These are phyloP conservation scores for Xylaria intraflava DNA, from an alignment of 495 filamentous ascomycete species.

Conservation along the genomic window DNA sequence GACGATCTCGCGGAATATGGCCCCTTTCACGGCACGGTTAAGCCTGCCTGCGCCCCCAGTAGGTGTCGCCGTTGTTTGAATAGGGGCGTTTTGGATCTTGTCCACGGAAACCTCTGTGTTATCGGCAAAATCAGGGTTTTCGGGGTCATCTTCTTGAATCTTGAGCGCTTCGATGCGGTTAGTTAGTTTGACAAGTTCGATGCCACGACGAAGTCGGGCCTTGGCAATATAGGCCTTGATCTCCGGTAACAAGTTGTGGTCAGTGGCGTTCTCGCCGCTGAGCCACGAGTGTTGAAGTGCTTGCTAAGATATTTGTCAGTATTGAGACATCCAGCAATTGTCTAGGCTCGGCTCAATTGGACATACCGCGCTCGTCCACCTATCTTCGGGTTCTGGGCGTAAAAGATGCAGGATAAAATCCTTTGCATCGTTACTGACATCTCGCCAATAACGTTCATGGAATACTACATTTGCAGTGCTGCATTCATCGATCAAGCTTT, in stretches of 20 bases:
- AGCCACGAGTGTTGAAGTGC: conserved; percentile 86
- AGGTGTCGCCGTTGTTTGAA: conserved; percentile 14
- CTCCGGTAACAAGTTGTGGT: conserved; percentile 95
- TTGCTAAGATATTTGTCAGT: conserved; percentile 40
- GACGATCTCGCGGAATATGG: conserved; percentile 96
- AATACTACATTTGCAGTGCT: conserved; percentile 83
- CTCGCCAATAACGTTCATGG: conserved; percentile 98
- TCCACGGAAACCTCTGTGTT: conserved; percentile 54
- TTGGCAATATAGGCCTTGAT: conserved; percentile 92
- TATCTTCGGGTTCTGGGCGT: conserved; percentile 68
- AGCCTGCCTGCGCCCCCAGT: conserved; percentile 58
- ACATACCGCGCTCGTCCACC: conserved; percentile 69
- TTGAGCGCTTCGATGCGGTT: conserved; percentile 97
- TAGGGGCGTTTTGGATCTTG: conserved; percentile 20
- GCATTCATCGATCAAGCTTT: conserved; percentile 94
- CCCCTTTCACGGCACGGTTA: conserved; percentile 71
- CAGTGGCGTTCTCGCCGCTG: conserved; percentile 78
- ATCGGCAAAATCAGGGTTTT: conserved; percentile 54
- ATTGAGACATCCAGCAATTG: neutral
- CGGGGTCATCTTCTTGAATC: conserved; percentile 87
- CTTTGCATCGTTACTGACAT: conserved; percentile 93
- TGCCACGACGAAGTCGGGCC: conserved; percentile 82
- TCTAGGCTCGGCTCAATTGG: neutral
- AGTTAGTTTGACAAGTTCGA: conserved; percentile 92
- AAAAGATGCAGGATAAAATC: conserved; percentile 83